These are phyloP conservation scores for Solanum clarkiae DNA, from an alignment of 257 asterid genomes.

Conservation along the genomic window DNA sequence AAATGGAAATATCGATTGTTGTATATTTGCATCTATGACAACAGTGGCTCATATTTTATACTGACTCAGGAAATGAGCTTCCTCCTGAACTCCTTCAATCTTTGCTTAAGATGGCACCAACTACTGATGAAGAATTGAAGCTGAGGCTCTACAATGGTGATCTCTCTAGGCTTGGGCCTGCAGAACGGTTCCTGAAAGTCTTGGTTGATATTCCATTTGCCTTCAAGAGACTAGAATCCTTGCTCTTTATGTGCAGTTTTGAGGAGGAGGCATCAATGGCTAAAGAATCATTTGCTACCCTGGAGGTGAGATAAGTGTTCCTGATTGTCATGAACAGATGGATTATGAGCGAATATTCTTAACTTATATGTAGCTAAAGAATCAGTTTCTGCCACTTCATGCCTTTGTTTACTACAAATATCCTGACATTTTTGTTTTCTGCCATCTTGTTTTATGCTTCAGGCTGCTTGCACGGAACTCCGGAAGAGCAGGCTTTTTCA, in stretches of 20 bases:
- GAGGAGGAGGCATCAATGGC: constrained; percentile 45
- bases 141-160: constrained; percentile 68
- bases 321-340: neutral
- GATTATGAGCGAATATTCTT: neutral
- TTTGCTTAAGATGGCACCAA: constrained; percentile 76
- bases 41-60: neutral
- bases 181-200: constrained; percentile 79
- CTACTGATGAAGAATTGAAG: constrained; percentile 78
- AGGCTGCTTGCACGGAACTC: constrained; percentile 88
- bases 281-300: constrained; percentile 49
- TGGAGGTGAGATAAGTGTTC: constrained; percentile 49
- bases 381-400: no score
- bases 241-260: constrained; percentile 67
- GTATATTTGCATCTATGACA: neutral
- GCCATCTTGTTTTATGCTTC: constrained; percentile 5
- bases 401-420: neutral
- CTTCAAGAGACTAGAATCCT: constrained; percentile 59
- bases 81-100: constrained; percentile 73
- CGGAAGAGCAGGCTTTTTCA: constrained; percentile 69
- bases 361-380: neutral
- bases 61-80: constrained; percentile 77
- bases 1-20: neutral
- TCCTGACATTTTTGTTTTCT: neutral
- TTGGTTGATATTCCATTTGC: constrained; percentile 79
- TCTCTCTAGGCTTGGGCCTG: constrained; percentile 65